These are phyloP conservation scores for Populus davidiana DNA, from an alignment of 345 rosid genomes.

Conservation along the genomic window DNA sequence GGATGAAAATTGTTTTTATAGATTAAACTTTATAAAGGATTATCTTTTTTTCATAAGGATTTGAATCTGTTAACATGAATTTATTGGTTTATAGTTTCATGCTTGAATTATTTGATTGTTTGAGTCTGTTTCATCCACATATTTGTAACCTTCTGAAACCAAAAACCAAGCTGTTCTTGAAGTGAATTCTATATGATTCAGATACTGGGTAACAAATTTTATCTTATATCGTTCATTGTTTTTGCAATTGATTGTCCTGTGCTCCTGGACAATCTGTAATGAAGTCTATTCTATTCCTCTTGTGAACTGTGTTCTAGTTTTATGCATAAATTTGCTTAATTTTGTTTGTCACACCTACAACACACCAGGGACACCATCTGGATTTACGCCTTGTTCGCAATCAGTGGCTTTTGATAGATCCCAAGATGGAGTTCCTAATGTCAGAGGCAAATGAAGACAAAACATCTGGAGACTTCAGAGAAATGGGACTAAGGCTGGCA, in stretches of 20 bases:
- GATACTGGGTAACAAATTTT: not conserved
- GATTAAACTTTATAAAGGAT: not conserved
- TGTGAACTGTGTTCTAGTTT: not conserved
- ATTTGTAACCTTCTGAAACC: not conserved
- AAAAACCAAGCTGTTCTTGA: not conserved
- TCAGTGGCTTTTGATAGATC: slow-evolving; percentile 95
- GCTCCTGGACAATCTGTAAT: not conserved
- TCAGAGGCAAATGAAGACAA: slow-evolving; percentile 86
- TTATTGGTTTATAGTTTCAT: not conserved
- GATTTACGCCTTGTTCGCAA: slow-evolving; percentile 89
- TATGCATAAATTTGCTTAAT: slow-evolving; percentile 7
- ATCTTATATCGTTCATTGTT: not conserved
- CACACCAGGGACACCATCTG: slow-evolving; percentile 85
- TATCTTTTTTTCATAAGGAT: not conserved
- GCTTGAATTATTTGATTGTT: not conserved
- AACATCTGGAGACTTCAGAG: slow-evolving; percentile 89
- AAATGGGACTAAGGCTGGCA: slow-evolving; percentile 91
- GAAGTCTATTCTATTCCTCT: not conserved
- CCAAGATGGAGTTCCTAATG: slow-evolving; percentile 86
- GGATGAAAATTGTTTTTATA: not conserved
- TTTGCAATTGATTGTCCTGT: not conserved
- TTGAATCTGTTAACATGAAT: not conserved
- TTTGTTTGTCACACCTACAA: not conserved
- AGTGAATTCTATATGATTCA: not conserved
- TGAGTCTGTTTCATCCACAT: not conserved